Evolutionary conservation across 768 basidiomycete genomes (phyloP).

Genomic region (Tricholoma hemisulphureum): DNA sequence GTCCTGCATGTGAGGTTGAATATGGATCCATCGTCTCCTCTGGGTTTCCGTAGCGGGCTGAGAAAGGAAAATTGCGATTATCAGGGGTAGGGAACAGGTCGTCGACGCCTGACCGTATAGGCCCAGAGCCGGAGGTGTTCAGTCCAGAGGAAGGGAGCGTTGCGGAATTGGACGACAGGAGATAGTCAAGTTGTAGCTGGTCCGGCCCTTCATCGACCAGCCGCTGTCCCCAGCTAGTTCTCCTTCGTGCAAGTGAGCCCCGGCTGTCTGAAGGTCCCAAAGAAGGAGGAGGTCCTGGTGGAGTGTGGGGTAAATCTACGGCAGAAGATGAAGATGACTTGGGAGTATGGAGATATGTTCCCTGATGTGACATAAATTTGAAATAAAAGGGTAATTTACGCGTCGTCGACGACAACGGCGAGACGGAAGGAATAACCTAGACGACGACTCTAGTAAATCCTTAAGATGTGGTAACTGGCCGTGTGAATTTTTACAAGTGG

Average conservation of each 20-base stretch:
- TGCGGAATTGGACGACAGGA: slow-evolving; percentile 22
- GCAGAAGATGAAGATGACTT: slow-evolving; percentile 55
- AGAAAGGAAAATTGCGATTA: slow-evolving; percentile 33
- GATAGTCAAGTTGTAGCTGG: slow-evolving; percentile 41
- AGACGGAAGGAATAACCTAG: not conserved
- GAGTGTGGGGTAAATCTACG: slow-evolving; percentile 49
- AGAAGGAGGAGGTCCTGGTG: slow-evolving; percentile 53
- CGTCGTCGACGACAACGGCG: slow-evolving; percentile 15
- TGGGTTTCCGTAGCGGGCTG: slow-evolving; percentile 34
- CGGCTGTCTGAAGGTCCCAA: slow-evolving; percentile 50
- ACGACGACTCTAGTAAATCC: slow-evolving; percentile 2
- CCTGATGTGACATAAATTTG: slow-evolving; percentile 34
- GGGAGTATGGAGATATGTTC: slow-evolving; percentile 31
- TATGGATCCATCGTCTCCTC: slow-evolving; percentile 36
- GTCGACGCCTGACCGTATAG: slow-evolving; percentile 28
- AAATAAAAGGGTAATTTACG: slow-evolving; percentile 5
- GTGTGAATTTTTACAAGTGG: slow-evolving; percentile 15
- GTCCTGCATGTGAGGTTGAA: slow-evolving; percentile 42
- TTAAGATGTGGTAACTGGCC: not conserved
- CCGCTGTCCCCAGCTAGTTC: slow-evolving; percentile 57
- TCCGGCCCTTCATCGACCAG: slow-evolving; percentile 45
- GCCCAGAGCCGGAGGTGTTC: slow-evolving; percentile 16
- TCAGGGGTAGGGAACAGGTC: slow-evolving; percentile 53
- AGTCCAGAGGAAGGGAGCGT: slow-evolving; percentile 14
- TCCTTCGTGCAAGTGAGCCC: slow-evolving; percentile 44